Evolutionary conservation across 306 rosid species (phyloP).

Genomic region (Glycine soja): DNA sequence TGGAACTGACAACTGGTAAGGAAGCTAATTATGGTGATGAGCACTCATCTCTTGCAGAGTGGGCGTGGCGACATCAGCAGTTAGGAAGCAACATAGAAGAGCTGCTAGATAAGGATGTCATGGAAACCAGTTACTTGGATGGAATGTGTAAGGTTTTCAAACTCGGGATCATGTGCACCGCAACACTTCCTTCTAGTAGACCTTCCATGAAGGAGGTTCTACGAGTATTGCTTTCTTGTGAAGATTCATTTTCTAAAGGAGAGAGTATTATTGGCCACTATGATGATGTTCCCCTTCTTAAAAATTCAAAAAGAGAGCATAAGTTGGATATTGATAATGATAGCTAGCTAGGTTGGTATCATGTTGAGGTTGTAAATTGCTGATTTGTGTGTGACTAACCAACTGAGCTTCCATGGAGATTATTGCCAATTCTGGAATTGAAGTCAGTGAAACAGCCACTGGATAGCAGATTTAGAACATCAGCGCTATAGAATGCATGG

Average conservation of each 20-base stretch:
- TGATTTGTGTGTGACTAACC: too few species aligned
- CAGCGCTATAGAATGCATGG: not conserved
- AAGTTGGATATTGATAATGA: constrained; percentile 48
- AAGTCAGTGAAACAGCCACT: not conserved
- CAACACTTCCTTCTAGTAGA: constrained; percentile 54
- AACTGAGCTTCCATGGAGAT: not conserved
- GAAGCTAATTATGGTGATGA: constrained; percentile 70
- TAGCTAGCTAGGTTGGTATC: not conserved
- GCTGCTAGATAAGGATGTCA: constrained; percentile 64
- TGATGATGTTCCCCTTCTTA: constrained; percentile 62
- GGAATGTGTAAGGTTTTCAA: constrained; percentile 67
- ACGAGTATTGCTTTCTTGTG: constrained; percentile 51
- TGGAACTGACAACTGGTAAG: constrained; percentile 75
- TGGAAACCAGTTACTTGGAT: constrained; percentile 55
- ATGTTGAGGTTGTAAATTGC: too few species aligned
- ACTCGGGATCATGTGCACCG: constrained; percentile 74
- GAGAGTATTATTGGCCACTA: constrained; percentile 43
- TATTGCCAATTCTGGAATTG: constrained; percentile 1
- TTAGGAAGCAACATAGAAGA: constrained; percentile 54
- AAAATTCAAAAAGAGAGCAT: constrained; percentile 55
- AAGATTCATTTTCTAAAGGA: constrained; percentile 2
- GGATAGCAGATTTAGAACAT: not conserved
- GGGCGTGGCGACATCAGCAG: constrained; percentile 64
- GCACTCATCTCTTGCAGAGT: constrained; percentile 70
- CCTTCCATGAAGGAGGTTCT: constrained; percentile 82